These are phyloP conservation scores for Talaromyces piceae DNA, from an alignment of 2,329 filamentous ascomycete species.

Conservation along the genomic window DNA sequence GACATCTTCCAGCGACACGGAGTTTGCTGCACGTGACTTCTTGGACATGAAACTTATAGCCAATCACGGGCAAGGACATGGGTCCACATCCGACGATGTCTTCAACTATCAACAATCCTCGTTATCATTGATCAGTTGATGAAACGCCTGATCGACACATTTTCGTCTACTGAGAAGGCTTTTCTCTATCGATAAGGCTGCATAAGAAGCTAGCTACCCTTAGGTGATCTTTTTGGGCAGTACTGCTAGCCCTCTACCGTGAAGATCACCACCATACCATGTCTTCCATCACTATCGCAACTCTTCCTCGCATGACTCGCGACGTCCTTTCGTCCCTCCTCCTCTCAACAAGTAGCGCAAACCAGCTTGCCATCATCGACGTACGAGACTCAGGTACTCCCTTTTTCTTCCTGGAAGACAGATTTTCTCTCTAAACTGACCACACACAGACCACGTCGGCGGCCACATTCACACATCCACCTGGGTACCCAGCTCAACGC, in stretches of 20 bases:
- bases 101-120: too few species aligned
- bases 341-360: constrained; percentile 41
- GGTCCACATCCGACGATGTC: background rate
- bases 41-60: background rate
- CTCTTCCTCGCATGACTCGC: constrained; percentile 60
- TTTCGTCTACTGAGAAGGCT: background rate
- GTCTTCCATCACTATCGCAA: constrained; percentile 54
- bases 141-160: too few species aligned
- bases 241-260: background rate
- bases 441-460: constrained; percentile 66
- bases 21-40: background rate
- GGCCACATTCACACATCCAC: constrained; percentile 75
- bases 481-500: constrained; percentile 64
- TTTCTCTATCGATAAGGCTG: too few species aligned
- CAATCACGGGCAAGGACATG: background rate
- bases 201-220: too few species aligned
- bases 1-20: background rate
- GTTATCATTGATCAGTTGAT: too few species aligned
- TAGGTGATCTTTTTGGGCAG: too few species aligned
- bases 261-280: constrained; percentile 15
- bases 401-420: background rate
- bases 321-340: constrained; percentile 61
- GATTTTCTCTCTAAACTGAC: background rate
- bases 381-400: constrained; percentile 70
- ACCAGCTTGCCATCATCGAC: constrained; percentile 67